These are phyloP conservation scores for Arabidopsis lyrata DNA, from an alignment of 441 rosid genomes.

Conservation along the genomic window DNA sequence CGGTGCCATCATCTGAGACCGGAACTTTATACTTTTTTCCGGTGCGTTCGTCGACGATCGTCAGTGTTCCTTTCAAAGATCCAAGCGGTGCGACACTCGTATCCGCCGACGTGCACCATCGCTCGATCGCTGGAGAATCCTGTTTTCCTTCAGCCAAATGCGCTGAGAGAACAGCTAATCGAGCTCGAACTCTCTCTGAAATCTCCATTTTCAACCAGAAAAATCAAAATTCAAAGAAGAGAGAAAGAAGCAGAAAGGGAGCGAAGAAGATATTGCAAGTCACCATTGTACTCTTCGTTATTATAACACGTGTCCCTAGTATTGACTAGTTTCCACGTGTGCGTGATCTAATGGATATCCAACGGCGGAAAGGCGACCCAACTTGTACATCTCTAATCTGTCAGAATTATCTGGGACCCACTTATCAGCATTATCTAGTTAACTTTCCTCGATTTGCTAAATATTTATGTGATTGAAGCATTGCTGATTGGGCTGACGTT, in stretches of 20 bases:
- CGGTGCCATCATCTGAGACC: constrained; percentile 72
- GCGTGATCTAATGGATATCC: not conserved
- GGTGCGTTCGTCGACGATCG: constrained; percentile 79
- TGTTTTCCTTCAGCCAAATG: constrained; percentile 52
- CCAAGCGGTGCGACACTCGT: constrained; percentile 49
- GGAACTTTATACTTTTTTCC: constrained; percentile 68
- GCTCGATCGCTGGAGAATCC: constrained; percentile 51
- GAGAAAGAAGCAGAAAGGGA: constrained; percentile 19
- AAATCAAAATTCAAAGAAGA: not conserved
- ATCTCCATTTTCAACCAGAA: constrained; percentile 38
- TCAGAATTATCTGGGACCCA: constrained; percentile 21
- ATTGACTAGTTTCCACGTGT: constrained; percentile 2
- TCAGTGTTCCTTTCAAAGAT: constrained; percentile 61
- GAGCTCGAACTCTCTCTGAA: constrained; percentile 52
- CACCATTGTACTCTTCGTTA: not conserved
- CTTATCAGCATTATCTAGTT: constrained; percentile 10
- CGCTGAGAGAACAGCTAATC: constrained; percentile 71
- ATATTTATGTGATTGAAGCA: not conserved
- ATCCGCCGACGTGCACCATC: constrained; percentile 59
- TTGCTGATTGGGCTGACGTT: not conserved
- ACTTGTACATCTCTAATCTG: not conserved
- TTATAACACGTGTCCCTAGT: constrained; percentile 21
- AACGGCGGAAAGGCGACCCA: not conserved
- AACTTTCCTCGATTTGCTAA: constrained; percentile 41
- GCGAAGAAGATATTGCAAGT: not conserved